Evolutionary conservation across 2,329 filamentous ascomycete species (phyloP).

Genomic region (Emmonsia crescens): DNA sequence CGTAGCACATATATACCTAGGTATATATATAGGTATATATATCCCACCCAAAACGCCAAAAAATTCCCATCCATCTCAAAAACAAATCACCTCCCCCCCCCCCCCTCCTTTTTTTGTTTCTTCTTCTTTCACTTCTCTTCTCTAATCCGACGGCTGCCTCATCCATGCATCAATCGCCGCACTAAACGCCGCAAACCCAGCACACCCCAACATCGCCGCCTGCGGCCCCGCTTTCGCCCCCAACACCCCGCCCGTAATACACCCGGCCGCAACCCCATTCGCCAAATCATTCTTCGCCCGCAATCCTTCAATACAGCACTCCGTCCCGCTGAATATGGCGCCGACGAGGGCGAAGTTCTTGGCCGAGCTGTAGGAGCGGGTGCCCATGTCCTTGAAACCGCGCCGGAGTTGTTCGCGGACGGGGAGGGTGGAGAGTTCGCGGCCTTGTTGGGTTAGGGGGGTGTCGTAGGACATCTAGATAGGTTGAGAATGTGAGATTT

Average conservation of each 20-base stretch:
- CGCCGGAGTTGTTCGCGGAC: constrained; percentile 69
- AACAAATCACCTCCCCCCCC: constrained; percentile 22
- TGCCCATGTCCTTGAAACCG: constrained; percentile 93
- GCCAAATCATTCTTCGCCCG: constrained; percentile 86
- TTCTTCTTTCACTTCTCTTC: no score
- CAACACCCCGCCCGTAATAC: constrained; percentile 79
- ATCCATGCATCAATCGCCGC: constrained; percentile 88
- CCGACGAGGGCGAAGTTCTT: constrained; percentile 95
- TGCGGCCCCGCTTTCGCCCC: constrained; percentile 81
- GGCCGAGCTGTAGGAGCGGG: constrained; percentile 67
- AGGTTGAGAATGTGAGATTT: background rate
- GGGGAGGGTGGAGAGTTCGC: constrained; percentile 54
- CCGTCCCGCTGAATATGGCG: constrained; percentile 79
- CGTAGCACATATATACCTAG: background rate
- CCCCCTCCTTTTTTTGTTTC: no score
- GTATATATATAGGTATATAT: no score
- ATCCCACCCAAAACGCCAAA: constrained; percentile 1
- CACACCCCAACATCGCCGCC: constrained; percentile 77
- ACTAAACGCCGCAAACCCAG: constrained; percentile 86
- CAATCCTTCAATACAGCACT: constrained; percentile 85
- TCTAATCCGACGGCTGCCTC: constrained; percentile 57
- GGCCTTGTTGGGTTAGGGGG: constrained; percentile 54
- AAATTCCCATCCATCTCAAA: no score
- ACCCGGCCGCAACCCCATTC: constrained; percentile 81
- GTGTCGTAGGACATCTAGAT: constrained; percentile 95